A percentile compares a stretch with the other conserved stretches of the same genome.
These are phyloP conservation scores for Cladophialophora exuberans DNA, from an alignment of 2,329 filamentous ascomycete genomes.

Conservation along the genomic window DNA sequence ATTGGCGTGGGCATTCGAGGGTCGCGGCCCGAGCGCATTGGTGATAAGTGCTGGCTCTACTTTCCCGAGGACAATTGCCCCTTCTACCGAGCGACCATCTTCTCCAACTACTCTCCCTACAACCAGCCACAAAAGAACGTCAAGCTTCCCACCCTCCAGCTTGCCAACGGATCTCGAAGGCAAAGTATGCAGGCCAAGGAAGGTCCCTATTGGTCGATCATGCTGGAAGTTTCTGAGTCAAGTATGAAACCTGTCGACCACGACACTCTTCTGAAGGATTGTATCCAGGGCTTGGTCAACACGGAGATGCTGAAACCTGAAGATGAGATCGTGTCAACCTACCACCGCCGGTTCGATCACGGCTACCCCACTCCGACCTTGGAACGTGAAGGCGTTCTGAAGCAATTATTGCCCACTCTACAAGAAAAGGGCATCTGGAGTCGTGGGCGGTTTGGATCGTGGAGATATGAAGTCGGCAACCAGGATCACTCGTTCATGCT, in stretches of 20 bases:
- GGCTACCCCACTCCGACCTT: slow-evolving; percentile 95
- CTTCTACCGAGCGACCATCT: slow-evolving; percentile 99
- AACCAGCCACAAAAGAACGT: slow-evolving; percentile 85
- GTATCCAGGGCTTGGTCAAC: slow-evolving; percentile 95
- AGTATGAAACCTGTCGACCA: slow-evolving; percentile 91
- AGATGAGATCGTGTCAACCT: slow-evolving; percentile 96
- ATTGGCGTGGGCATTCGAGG: slow-evolving; percentile 95
- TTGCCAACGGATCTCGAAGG: slow-evolving; percentile 83
- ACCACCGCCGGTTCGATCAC: slow-evolving; percentile 97
- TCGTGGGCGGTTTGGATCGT: slow-evolving; percentile 95
- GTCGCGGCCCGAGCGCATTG: slow-evolving; percentile 88
- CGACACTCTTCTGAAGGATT: slow-evolving; percentile 82
- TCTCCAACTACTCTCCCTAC: slow-evolving; percentile 99
- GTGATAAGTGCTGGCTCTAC: slow-evolving; percentile 99
- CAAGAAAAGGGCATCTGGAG: slow-evolving; percentile 91
- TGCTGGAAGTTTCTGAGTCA: slow-evolving; percentile 97
- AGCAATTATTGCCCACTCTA: slow-evolving; percentile 88
- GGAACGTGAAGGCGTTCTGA: slow-evolving; percentile 93
- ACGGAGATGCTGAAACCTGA: slow-evolving; percentile 90
- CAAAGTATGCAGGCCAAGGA: slow-evolving; percentile 72
- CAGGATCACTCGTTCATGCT: slow-evolving; percentile 99
- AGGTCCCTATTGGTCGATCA: slow-evolving; percentile 99
- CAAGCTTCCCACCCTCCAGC: slow-evolving; percentile 84
- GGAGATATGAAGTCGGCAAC: slow-evolving; percentile 96
- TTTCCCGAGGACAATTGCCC: slow-evolving; percentile 99